These are phyloP conservation scores for Colletotrichum noveboracense DNA, from an alignment of 2,329 filamentous ascomycete species.

Conservation along the genomic window DNA sequence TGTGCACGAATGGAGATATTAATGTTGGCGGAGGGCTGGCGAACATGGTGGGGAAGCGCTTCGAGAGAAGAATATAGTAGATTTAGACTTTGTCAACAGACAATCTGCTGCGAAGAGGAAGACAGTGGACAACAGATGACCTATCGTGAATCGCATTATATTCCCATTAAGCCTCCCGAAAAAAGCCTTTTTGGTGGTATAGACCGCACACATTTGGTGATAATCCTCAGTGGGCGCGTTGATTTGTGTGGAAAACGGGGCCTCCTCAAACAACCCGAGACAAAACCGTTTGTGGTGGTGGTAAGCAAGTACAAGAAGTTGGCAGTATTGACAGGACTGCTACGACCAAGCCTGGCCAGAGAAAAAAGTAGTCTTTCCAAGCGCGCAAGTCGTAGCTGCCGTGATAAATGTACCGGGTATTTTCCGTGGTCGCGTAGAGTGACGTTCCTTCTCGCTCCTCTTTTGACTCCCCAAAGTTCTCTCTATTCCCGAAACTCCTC, in stretches of 20 bases:
- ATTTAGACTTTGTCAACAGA: conserved; percentile 3
- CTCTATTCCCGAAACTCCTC: conserved; percentile 26
- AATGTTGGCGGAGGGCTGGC: background rate
- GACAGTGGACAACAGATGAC: conserved; percentile 3
- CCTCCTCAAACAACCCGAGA: conserved; percentile 16
- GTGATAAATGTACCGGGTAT: conserved; percentile 30
- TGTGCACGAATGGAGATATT: background rate
- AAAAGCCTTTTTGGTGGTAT: conserved; percentile 12
- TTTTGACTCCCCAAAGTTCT: conserved; percentile 31
- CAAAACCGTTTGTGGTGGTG: conserved; percentile 28
- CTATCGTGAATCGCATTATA: conserved; percentile 27
- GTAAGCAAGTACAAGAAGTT: conserved; percentile 49
- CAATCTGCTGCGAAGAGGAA: background rate
- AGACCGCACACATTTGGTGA: conserved; percentile 19
- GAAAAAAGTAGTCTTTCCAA: conserved; percentile 32
- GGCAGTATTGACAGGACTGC: conserved; percentile 33
- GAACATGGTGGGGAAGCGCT: background rate
- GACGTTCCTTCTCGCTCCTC: conserved; percentile 26
- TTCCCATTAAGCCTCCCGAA: conserved; percentile 6
- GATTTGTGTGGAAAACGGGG: background rate
- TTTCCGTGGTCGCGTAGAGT: conserved; percentile 36
- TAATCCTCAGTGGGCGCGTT: conserved; percentile 35
- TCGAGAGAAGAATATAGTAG: conserved; percentile 34
- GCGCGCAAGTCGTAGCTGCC: conserved; percentile 34
- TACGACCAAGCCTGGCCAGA: conserved; percentile 30